phyloP scores from a whole-genome alignment of 148 eudicot genomes.

The Cornus suecica region DNA sequence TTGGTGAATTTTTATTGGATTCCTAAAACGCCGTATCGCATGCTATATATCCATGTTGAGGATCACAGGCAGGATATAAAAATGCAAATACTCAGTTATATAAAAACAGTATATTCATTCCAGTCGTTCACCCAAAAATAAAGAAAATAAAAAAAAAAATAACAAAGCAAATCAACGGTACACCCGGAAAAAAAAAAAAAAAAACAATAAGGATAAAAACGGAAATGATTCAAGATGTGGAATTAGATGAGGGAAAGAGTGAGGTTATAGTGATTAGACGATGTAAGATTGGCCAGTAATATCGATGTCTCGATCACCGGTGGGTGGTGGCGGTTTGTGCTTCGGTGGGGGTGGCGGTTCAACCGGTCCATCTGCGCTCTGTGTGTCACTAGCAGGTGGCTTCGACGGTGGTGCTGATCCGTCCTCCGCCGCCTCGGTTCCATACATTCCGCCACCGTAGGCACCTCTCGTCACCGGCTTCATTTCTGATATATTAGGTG shows the following conservation, averaged over 20 bases:
- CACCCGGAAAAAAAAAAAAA: no score
- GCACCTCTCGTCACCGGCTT: slow-evolving; percentile 52
- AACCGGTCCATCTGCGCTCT: slow-evolving; percentile 75
- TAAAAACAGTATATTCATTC: no score
- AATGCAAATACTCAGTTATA: no score
- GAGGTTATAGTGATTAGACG: slow-evolving; percentile 22
- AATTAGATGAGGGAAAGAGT: neutral
- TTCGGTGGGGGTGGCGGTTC: slow-evolving; percentile 34
- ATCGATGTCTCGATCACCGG: slow-evolving; percentile 67
- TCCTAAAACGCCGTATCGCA: no score
- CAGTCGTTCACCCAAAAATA: no score
- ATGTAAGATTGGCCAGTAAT: slow-evolving; percentile 81
- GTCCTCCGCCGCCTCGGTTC: slow-evolving; percentile 21
- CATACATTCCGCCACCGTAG: slow-evolving; percentile 88
- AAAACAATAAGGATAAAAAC: no score
- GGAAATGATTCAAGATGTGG: no score
- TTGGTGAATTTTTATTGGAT: no score
- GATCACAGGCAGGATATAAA: no score
- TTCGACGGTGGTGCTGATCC: slow-evolving; percentile 12
- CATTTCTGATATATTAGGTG: slow-evolving; percentile 46
- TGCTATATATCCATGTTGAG: no score
- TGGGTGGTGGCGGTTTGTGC: slow-evolving; percentile 58
- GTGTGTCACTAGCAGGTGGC: slow-evolving; percentile 61
- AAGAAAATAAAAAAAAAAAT: no score
- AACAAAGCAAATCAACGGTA: no score